Evolutionary conservation across 2,329 filamentous ascomycete species (phyloP), one percentile per base, ranked within the genome.

Genomic region (Fusarium sp.): DNA sequence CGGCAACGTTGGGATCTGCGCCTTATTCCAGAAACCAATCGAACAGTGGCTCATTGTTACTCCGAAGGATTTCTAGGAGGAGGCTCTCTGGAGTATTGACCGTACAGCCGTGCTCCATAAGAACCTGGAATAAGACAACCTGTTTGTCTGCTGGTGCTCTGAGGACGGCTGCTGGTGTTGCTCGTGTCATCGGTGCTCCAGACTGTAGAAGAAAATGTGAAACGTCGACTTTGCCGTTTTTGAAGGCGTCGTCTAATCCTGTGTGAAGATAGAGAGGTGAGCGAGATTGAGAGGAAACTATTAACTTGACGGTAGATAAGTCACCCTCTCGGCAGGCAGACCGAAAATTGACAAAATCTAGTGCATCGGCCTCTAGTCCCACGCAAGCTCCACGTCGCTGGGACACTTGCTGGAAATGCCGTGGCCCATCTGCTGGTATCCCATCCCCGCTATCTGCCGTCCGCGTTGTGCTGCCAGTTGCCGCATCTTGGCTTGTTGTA

Each of bases 251-350:
- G 8, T 50, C 46, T 28, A 37, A 50, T 10, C 46, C 46, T 50
- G 18, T 37, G 2, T 50, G 6, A 18, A 50, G 33, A 38, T 37
- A 50, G 7, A 50, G 23, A 15, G 7, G 46, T 20, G 46, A 50
- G 1, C 11, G 23, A 30, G 8, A 1, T 38, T 37, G 9, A 38
- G 46, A 50, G 18, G 46, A n/a, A 11, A 50, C 20, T 20, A 38
- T 50, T 7, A 20, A 50, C 46, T 30, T 16, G 6, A 65, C 40
- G 8, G 57, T 20, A 8, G 64, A 54, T 18, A 62, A 34, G 10
- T 54, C 50, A 6, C 67, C 64, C 46, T 57, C 23, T n/a, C 34
- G 64, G n/a, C 67, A 69, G 20, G 64, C 67, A 26, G 36, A 40
- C 38, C 56, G 49, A 28, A 67, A 67, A n/a, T 36, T 50, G 23